phyloP scores from a whole-genome alignment of 2,329 filamentous ascomycete genomes.

The Hypoxylon sp. region DNA sequence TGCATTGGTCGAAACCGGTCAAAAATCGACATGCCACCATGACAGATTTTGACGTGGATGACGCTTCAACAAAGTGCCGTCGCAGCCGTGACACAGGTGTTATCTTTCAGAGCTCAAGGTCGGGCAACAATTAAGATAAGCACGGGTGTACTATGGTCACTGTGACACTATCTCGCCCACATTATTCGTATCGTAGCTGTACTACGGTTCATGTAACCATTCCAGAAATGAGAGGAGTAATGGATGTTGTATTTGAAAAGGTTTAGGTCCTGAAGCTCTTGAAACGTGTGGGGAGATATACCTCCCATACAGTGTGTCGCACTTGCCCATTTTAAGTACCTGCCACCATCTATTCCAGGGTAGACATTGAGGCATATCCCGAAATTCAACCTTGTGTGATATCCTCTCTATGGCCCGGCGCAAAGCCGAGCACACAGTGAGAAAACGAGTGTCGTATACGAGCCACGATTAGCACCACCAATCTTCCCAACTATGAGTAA shows the following conservation, averaged over 20 bases:
- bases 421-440: constrained; percentile 48
- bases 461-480: constrained; percentile 8
- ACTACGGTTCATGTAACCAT: background rate
- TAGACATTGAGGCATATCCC: background rate
- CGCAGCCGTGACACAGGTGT: background rate
- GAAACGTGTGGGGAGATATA: too few species aligned
- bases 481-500: constrained; percentile 21
- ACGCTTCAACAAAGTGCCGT: background rate
- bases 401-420: constrained; percentile 50
- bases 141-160: background rate
- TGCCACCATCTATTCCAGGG: background rate
- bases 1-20: background rate
- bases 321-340: too few species aligned
- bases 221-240: background rate
- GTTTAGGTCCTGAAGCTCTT: too few species aligned
- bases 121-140: background rate
- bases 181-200: background rate
- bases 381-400: constrained; percentile 6
- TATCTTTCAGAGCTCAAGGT: background rate
- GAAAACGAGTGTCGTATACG: constrained; percentile 50
- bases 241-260: too few species aligned
- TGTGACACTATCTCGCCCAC: background rate
- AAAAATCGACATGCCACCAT: background rate
- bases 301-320: too few species aligned
- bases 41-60: background rate